phyloP scores from a whole-genome alignment of 2,329 filamentous ascomycete species.

The Penicillium aurantiogriseum region DNA sequence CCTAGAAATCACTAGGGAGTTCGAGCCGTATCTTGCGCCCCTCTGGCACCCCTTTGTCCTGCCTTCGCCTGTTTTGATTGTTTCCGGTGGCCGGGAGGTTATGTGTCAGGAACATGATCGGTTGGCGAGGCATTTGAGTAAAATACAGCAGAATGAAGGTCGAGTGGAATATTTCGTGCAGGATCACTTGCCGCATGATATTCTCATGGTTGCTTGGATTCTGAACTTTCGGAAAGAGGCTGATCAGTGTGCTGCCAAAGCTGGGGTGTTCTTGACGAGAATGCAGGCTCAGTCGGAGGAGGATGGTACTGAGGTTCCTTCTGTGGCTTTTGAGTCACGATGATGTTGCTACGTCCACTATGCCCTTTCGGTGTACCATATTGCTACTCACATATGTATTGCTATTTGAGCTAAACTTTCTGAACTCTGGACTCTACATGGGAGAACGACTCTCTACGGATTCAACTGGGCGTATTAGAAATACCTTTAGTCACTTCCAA shows the following conservation, averaged over 20 bases:
- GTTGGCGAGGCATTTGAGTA: constrained; percentile 2
- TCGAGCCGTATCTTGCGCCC: constrained; percentile 3
- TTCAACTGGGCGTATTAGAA: not conserved
- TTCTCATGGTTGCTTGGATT: constrained; percentile 9
- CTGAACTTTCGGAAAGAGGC: constrained; percentile 7
- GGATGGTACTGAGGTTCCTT: not conserved
- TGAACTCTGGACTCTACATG: no score
- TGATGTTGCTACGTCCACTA: not conserved
- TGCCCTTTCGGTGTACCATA: not conserved
- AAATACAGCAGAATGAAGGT: constrained; percentile 8
- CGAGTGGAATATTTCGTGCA: constrained; percentile 10
- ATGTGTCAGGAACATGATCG: constrained; percentile 12
- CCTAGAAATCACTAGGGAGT: not conserved
- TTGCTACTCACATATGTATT: not conserved
- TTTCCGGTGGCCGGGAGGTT: constrained; percentile 7
- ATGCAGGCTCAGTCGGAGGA: not conserved
- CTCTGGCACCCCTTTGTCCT: constrained; percentile 4
- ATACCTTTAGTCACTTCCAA: not conserved
- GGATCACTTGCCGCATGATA: constrained; percentile 3
- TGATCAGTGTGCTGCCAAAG: constrained; percentile 2
- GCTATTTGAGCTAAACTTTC: not conserved
- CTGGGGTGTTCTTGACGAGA: constrained; percentile 3
- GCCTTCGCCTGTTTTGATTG: constrained; percentile 5
- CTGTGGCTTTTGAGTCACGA: not conserved
- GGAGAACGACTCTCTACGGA: not conserved